These are phyloP conservation scores for Gypsophila paniculata DNA, from an alignment of 179 eudicot species.

Conservation along the genomic window DNA sequence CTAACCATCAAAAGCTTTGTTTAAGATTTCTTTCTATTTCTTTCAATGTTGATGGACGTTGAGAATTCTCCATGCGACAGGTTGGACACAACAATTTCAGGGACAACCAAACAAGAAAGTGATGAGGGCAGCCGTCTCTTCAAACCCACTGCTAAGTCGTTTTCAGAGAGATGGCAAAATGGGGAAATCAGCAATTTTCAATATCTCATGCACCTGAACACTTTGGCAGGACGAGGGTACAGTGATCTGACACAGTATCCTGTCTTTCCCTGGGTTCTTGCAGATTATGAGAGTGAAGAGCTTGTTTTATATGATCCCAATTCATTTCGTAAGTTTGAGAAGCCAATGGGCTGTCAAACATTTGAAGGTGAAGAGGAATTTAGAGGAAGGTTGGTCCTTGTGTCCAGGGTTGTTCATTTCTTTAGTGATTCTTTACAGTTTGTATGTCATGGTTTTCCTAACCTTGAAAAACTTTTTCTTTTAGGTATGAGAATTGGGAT, in stretches of 20 bases:
- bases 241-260: conserved; percentile 99
- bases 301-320: conserved; percentile 67
- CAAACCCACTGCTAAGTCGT: conserved; percentile 83
- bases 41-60: neutral
- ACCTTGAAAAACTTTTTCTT: neutral
- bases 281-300: conserved; percentile 91
- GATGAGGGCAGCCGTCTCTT: conserved; percentile 95
- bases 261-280: conserved; percentile 98
- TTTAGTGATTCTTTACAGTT: neutral
- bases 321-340: conserved; percentile 86
- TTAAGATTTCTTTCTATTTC: neutral
- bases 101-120: conserved; percentile 81
- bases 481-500: conserved; percentile 98
- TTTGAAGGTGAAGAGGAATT: conserved; percentile 92
- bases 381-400: conserved; percentile 61
- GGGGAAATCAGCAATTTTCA: conserved; percentile 99
- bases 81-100: conserved; percentile 96
- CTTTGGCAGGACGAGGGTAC: conserved; percentile 99
- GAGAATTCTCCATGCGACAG: conserved; percentile 40
- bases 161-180: conserved; percentile 98
- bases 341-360: conserved; percentile 99
- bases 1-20: neutral
- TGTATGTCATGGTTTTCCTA: neutral
- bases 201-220: conserved; percentile 99
- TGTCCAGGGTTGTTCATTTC: conserved; percentile 13